These are phyloP conservation scores for Pestalotiopsis sp. DNA, from an alignment of 2,329 filamentous ascomycete species.

Conservation along the genomic window DNA sequence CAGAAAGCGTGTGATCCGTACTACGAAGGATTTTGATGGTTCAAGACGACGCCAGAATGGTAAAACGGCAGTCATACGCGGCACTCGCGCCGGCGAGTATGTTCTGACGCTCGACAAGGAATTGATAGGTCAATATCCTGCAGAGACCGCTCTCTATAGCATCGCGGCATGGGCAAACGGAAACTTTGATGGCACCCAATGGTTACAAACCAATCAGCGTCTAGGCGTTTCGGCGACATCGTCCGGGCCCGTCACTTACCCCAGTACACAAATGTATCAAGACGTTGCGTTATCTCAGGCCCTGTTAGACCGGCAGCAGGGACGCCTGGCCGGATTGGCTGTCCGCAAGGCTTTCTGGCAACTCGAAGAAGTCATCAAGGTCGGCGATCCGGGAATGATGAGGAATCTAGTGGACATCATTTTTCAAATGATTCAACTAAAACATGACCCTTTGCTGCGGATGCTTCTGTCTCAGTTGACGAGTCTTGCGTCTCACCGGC, in stretches of 20 bases:
- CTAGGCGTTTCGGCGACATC: neutral
- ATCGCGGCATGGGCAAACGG: neutral
- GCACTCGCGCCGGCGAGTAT: neutral
- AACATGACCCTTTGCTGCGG: neutral
- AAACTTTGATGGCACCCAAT: constrained; percentile 4
- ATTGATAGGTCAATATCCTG: neutral
- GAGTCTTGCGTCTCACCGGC: neutral
- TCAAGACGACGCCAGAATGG: neutral
- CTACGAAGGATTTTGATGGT: neutral
- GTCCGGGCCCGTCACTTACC: neutral
- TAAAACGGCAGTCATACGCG: neutral
- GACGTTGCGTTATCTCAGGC: neutral
- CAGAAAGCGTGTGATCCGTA: neutral
- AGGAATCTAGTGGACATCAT: constrained; percentile 12
- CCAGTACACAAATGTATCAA: constrained; percentile 9
- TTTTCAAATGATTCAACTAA: constrained; percentile 5
- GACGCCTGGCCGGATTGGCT: constrained; percentile 6
- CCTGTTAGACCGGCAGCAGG: neutral
- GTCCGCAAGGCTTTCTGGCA: constrained; percentile 13
- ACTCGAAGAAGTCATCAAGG: constrained; percentile 5
- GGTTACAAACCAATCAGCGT: constrained; percentile 1
- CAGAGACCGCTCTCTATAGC: neutral
- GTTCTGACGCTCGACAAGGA: neutral
- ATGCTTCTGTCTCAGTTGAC: constrained; percentile 4
- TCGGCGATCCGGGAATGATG: constrained; percentile 8